Conservation (phyloP, 352 stramenopile species). For the Globisporangium spinosum region DNA sequence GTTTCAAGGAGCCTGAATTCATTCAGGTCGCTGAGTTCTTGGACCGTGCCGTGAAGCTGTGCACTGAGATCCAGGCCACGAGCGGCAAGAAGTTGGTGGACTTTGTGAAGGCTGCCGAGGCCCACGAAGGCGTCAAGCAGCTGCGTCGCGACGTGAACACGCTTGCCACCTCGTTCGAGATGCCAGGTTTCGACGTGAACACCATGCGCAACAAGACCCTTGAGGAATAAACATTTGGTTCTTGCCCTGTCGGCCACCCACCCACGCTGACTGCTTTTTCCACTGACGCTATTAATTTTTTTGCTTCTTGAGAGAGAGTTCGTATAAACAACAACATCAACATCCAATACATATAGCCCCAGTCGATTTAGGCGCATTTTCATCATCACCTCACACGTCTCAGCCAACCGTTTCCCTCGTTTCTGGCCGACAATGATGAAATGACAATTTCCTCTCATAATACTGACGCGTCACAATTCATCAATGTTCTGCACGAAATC, state of each 20-base stretch:
- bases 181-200: slow-evolving; percentile 93
- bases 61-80: slow-evolving; percentile 90
- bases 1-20: slow-evolving; percentile 97
- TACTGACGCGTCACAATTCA: not conserved
- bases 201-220: slow-evolving; percentile 89
- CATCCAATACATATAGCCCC: slow-evolving; percentile 14
- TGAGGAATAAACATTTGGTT: slow-evolving; percentile 38
- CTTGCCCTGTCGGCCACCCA: not conserved
- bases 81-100: slow-evolving; percentile 92
- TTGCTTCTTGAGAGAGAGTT: not conserved
- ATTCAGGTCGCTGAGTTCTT: slow-evolving; percentile 95
- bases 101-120: slow-evolving; percentile 87
- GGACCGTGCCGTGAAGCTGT: slow-evolving; percentile 93
- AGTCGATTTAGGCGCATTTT: slow-evolving; percentile 14
- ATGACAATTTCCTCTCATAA: not conserved
- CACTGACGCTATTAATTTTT: slow-evolving; percentile 10
- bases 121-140: slow-evolving; percentile 85
- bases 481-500: not conserved
- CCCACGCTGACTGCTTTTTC: slow-evolving; percentile 11
- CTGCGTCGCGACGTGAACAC: slow-evolving; percentile 90
- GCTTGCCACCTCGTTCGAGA: slow-evolving; percentile 94
- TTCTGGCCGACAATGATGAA: too few species aligned
- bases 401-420: not conserved
- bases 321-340: slow-evolving; percentile 7
- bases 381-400: not conserved